Evolutionary conservation across 495 filamentous ascomycete species (phyloP), one percentile per base, ranked within the genome.

Genomic region (Oidiodendron maius): DNA sequence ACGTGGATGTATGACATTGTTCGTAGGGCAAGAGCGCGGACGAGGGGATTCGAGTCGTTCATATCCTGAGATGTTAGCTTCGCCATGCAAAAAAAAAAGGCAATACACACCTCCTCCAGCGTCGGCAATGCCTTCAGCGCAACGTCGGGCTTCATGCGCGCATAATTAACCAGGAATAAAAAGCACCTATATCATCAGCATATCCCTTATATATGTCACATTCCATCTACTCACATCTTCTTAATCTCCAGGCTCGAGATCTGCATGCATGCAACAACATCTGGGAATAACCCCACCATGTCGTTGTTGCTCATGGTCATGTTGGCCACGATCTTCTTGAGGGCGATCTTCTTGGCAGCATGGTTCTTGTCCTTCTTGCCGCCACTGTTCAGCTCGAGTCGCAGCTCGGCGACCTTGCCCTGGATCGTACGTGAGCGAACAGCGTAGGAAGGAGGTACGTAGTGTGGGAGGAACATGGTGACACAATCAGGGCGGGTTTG

Each of bases 271-370:
- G 71, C 82, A 57, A 97, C 83, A 30, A 99, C 83, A 64, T 99
- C 93, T 20, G 94, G 90, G 56, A 99, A 99, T 50, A 99, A 70
- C 18, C 86, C 89, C 44, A 96, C 85, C 93, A 99, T 99, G 66
- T 99, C 93, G 59, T 99, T 99, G 66, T 97, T 99, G 78, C 89
- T 96, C 93, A 97, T 97, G 46, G 93, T 97, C 93, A 99, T 97
- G 63, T 97, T 99, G 56, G 93, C 93, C 60, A 99, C 93, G 56
- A 99, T 97, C 76, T 96, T 96, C 81, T 99, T 99, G 43, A 99
- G 75, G 23, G 93, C 91, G 62, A 96, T 95, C 79, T 97, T 97
- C 76, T 97, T 99, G 55, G 86, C 81, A 35, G 88, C 83, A 65
- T 87, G 83, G 72, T 95, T 95, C 77, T 97, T 99, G 76, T 99